Evolutionary conservation across 1,139 yeast species (phyloP), one percentile per base, ranked within the genome.

Genomic region (Pichia norvegensis): DNA sequence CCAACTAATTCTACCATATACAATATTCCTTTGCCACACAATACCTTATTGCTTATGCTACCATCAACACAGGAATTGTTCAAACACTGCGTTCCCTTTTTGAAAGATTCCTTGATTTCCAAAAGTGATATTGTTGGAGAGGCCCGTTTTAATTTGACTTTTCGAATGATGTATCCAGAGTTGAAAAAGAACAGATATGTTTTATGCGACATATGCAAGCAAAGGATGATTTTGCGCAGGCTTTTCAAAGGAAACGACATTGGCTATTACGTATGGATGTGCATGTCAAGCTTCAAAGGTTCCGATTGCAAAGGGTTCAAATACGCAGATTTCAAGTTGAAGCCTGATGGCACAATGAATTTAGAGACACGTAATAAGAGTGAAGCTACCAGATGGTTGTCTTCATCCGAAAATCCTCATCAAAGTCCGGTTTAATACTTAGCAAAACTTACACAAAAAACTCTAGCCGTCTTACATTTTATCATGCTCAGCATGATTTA

Each of bases 361-460:
- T 5, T 45, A n/a, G 7, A 27, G n/a, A 29, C 46, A 10, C 17
- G 22, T 3, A 20, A 38, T 13, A 38, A 40, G 22, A 22, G 14
- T 4, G 16, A 37, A 36, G 38, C 47, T 2, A 46, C 48, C 2
- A 8, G 49, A 35, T 48, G 50, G 50, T 23, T 46, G 11, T 35
- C 36, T 17, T 22, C 33, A 16, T 36, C 21, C 2, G 51, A 48
- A 25, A 19, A 9, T 4, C 11, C 14, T 11, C 7, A 27, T 27
- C 4, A 31, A 31, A 31, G 21, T 13, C 4, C 11, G n/a, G 20
- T 14, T 17, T 17, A 14, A 17, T 31, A 31, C 4, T 31, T 16
- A 20, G 95, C 85, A 10, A 95, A 86, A 6, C 95, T 95, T 1
- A 95, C 95, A 53, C 92, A 81, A 27, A 13, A 14, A 3, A 4